These are phyloP conservation scores for Seiridium cupressi DNA, from an alignment of 2,329 filamentous ascomycete genomes.

Conservation along the genomic window DNA sequence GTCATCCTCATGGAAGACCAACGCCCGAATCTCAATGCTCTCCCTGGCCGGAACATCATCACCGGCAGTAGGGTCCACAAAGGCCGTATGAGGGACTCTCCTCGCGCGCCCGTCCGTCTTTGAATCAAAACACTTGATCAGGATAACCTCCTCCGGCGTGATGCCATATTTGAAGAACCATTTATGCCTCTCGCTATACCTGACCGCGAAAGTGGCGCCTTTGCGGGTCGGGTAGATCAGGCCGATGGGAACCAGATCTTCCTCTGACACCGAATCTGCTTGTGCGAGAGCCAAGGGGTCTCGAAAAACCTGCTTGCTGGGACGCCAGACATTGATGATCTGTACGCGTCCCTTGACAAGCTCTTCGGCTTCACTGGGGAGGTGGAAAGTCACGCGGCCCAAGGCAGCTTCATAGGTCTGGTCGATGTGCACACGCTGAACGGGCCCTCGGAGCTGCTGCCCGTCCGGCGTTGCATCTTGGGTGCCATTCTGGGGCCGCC, in stretches of 20 bases:
- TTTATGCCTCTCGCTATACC: conserved; percentile 34
- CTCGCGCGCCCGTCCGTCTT: conserved; percentile 49
- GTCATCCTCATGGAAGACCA: conserved; percentile 46
- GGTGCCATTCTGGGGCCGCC: conserved; percentile 16
- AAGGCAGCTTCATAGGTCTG: conserved; percentile 43
- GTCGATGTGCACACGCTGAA: conserved; percentile 53
- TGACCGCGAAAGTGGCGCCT: conserved; percentile 44
- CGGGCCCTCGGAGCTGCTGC: conserved; percentile 29
- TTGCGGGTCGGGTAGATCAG: conserved; percentile 46
- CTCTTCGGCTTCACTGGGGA: conserved; percentile 36
- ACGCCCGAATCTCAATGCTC: conserved; percentile 52
- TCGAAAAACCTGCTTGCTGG: conserved; percentile 45
- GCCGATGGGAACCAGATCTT: conserved; percentile 42
- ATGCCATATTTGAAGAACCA: conserved; percentile 52
- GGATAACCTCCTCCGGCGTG: conserved; percentile 47
- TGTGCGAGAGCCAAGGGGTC: conserved; percentile 53
- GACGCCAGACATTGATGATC: conserved; percentile 51
- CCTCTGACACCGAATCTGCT: conserved; percentile 43
- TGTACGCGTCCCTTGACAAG: conserved; percentile 42
- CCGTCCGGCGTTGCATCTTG: conserved; percentile 40
- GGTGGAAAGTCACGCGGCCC: conserved; percentile 34
- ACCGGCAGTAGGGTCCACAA: conserved; percentile 40
- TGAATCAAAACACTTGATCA: conserved; percentile 60
- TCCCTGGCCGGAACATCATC: conserved; percentile 47
- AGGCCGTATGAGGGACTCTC: conserved; percentile 50